These are phyloP conservation scores for Arthrinium phaeospermum DNA, from an alignment of 2,329 filamentous ascomycete species.

Conservation along the genomic window DNA sequence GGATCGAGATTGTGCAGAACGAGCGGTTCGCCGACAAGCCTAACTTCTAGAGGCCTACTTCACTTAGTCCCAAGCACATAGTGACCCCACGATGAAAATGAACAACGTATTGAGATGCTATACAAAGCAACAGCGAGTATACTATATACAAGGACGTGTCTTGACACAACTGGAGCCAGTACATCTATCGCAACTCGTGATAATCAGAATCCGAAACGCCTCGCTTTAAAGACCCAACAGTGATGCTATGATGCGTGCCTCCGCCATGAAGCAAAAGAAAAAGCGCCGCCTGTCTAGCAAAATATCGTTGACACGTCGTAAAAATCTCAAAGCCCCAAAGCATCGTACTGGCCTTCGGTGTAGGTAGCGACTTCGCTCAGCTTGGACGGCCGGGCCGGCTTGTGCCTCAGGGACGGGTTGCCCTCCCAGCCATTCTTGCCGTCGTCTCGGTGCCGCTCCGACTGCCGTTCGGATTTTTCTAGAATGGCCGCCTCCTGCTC, in stretches of 20 bases:
- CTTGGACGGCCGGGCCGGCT: constrained; percentile 28
- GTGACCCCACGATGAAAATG: background rate
- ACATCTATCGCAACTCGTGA: background rate
- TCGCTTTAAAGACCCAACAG: background rate
- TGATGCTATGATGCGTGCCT: background rate
- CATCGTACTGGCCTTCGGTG: constrained; percentile 38
- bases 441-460: background rate
- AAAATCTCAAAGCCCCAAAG: constrained; percentile 38
- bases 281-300: background rate
- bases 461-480: background rate
- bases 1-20: constrained; percentile 83
- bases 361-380: constrained; percentile 24
- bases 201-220: background rate
- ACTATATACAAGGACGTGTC: background rate
- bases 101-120: background rate
- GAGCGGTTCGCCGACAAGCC: constrained; percentile 8
- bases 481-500: background rate
- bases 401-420: constrained; percentile 21
- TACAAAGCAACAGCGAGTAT: background rate
- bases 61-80: background rate
- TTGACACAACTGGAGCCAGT: background rate
- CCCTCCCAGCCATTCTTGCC: background rate
- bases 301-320: background rate
- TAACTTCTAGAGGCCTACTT: constrained; percentile 12
- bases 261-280: background rate